A percentile compares a stretch with the other conserved stretches of the same genome.
These are phyloP conservation scores for Linderniella brevidens DNA, from an alignment of 257 asterid genomes.

Conservation along the genomic window DNA sequence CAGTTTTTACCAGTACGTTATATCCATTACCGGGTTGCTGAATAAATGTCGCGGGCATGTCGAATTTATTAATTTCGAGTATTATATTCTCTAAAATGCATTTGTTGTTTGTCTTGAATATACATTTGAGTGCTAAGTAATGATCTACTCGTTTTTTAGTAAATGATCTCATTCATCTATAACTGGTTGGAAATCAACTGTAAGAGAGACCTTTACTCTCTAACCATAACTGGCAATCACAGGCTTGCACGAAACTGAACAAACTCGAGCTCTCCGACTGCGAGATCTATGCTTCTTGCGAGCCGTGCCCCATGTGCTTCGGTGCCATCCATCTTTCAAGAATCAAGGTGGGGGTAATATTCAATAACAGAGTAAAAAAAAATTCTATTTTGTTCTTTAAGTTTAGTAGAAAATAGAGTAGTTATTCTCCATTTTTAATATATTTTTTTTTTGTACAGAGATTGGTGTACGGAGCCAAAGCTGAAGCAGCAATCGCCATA, in stretches of 20 bases:
- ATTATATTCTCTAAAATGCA: too few relatives aligned
- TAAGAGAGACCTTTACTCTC: not conserved
- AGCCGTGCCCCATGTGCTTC: conserved; percentile 97
- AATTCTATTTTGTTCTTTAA: not conserved
- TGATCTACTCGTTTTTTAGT: too few relatives aligned
- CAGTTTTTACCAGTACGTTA: too few relatives aligned
- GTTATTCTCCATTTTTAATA: too few relatives aligned
- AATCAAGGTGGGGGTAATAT: conserved; percentile 35
- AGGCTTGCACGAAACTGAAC: conserved; percentile 96
- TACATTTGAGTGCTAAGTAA: too few relatives aligned
- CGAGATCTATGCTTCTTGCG: conserved; percentile 92
- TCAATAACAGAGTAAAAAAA: not conserved
- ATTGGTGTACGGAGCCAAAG: conserved; percentile 92
- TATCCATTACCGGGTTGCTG: too few relatives aligned
- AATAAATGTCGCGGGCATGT: too few relatives aligned
- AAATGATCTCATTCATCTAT: too few relatives aligned
- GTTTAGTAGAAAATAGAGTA: not conserved
- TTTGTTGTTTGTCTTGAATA: too few relatives aligned
- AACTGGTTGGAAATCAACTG: too few relatives aligned
- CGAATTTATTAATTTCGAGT: too few relatives aligned
- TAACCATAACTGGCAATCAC: conserved; percentile 12
- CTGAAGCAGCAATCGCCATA: conserved; percentile 93
- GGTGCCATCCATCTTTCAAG: conserved; percentile 99
- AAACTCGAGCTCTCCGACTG: conserved; percentile 85
- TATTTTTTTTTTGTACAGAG: conserved; percentile 31